Percentiles rank a stretch among this genome's conserved stretches.
Evolutionary conservation across 2,329 filamentous ascomycete genomes (phyloP).

Genomic region (Xylariaceae sp.): DNA sequence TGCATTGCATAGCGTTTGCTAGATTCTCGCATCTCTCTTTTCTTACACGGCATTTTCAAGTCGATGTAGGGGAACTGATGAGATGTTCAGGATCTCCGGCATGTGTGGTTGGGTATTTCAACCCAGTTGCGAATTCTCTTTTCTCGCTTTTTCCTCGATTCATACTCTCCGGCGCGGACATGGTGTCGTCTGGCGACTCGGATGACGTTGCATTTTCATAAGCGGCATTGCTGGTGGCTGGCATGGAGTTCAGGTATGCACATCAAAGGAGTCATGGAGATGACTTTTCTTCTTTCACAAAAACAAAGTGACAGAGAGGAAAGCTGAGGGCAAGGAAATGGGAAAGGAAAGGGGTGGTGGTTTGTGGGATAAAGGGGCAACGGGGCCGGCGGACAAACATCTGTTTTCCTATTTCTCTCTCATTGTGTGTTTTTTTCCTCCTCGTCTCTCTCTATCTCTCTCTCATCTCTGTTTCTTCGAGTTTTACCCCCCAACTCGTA

Average conservation of each 20-base stretch:
- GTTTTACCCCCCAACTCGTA: conserved; percentile 3
- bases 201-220: conserved; percentile 21
- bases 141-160: conserved; percentile 5
- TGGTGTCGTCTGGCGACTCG: conserved; percentile 23
- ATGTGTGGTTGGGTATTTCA: conserved; percentile 12
- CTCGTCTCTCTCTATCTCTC: not conserved
- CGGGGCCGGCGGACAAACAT: too few species aligned
- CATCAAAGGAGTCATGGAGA: conserved; percentile 8
- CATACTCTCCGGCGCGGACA: conserved; percentile 20
- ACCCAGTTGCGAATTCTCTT: conserved; percentile 6
- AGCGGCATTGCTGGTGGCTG: conserved; percentile 14
- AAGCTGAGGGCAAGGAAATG: not conserved
- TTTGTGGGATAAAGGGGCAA: too few species aligned
- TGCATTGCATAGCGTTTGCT: not conserved
- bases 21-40: not conserved
- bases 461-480: not conserved
- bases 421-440: too few species aligned
- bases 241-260: conserved; percentile 18
- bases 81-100: not conserved
- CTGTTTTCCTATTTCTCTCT: too few species aligned
- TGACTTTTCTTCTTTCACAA: conserved; percentile 1
- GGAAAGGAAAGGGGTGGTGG: too few species aligned
- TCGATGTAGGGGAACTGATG: not conserved
- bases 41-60: not conserved
- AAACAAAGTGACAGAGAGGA: conserved; percentile 1